Evolutionary conservation across 306 rosid species (phyloP), one percentile per base, ranked within the genome.

Genomic region (Acmispon strigosus): DNA sequence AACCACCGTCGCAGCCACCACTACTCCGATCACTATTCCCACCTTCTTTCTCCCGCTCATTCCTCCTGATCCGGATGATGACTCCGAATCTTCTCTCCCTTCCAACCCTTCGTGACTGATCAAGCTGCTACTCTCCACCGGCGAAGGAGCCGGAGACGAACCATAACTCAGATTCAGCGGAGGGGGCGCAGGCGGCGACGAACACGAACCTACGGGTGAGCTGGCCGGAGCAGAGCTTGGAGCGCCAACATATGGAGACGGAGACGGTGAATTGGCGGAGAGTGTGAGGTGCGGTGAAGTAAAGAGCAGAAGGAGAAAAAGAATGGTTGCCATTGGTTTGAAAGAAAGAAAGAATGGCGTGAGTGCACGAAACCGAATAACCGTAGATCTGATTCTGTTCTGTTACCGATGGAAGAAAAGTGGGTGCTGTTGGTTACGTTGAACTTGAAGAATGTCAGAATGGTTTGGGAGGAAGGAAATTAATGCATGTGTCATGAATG

Each of bases 31-130:
- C 42, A 77, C 92, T 62, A 92, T 64, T 22, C 92, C 98, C 1
- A 81, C 96, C 74, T 92, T 89, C 86, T 92, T 89, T 42, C 83
- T 86, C 0, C 74, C 65, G 18, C 82, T 88, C 86, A 82, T 72
- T 63, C 92, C 98, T 66, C 89, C 96, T 5, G 5, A 2, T 27
- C 69, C 82, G 0, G 86, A 79, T n/a, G 80, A 69, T 32, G 37
- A 11, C 15, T 27, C 3, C 8, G 8, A 32, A 0, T 64, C 64
- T 11, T 24, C 8, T 47, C 44, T 49, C 65, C 29, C 48, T 37
- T 10, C 59, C 3, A 64, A 0, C 16, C 32, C 84, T 4, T 50
- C 45, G 66, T 47, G 84, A 47, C n/a, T 58, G 10, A 76, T 5
- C 39, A 79, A 77, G 12, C 75, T 22, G 0, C 34, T 48, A 0